phyloP scores from a whole-genome alignment of 257 asterid species.

The Solanum sejunctum region DNA sequence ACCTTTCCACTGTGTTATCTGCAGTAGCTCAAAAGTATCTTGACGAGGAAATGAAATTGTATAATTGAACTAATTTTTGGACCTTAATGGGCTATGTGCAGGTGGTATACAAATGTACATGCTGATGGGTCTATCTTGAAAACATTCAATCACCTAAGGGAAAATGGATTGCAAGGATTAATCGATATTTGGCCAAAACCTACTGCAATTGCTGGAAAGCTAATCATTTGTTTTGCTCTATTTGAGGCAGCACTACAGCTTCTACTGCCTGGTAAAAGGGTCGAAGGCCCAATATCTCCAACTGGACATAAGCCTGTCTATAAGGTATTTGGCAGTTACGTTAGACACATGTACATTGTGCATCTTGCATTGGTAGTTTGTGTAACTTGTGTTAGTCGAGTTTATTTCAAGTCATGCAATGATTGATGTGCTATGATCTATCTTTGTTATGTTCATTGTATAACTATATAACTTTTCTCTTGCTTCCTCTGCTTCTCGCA shows the following conservation, averaged over 20 bases:
- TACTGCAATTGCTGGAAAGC: conserved; percentile 58
- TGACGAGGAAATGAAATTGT: background rate
- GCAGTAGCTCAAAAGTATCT: background rate
- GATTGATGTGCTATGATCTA: background rate
- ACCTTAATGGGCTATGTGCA: conserved; percentile 21
- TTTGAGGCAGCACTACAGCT: conserved; percentile 94
- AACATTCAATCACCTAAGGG: conserved; percentile 44
- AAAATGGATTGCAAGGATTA: conserved; percentile 63
- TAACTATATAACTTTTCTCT: background rate
- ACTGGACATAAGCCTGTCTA: conserved; percentile 79
- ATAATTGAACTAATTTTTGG: background rate
- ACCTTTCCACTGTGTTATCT: background rate
- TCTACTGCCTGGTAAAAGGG: conserved; percentile 71
- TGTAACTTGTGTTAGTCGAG: background rate
- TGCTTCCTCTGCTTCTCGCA: conserved; percentile 17
- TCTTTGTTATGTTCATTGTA: background rate
- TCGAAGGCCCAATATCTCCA: conserved; percentile 88
- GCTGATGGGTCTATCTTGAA: conserved; percentile 84
- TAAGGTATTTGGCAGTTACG: conserved; percentile 36
- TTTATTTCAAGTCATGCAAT: background rate
- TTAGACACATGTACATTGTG: background rate
- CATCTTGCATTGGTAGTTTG: background rate
- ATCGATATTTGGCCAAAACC: conserved; percentile 75
- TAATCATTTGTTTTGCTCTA: conserved; percentile 60
- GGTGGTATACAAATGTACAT: conserved; percentile 98